A percentile compares a stretch with the other conserved stretches of the same genome.
Evolutionary conservation across 2,329 filamentous ascomycete genomes (phyloP).

Genomic region (Falciphora oryzae): DNA sequence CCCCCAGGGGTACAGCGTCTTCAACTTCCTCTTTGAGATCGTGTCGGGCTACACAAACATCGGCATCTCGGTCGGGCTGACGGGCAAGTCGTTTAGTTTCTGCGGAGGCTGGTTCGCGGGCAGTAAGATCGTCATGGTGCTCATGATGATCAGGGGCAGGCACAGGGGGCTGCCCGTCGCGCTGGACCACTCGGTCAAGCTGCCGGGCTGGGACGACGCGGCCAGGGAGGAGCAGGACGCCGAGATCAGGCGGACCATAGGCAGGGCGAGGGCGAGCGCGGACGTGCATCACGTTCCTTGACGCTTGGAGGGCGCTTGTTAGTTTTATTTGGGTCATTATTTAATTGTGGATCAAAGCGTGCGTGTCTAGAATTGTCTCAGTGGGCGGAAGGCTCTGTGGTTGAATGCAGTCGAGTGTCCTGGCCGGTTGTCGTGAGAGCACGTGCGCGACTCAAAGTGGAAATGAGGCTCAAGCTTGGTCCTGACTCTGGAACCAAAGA

Average conservation of each 20-base stretch:
- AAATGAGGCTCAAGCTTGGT: no score
- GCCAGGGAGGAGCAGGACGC: slow-evolving; percentile 33
- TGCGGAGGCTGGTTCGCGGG: slow-evolving; percentile 45
- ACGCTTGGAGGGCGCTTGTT: no score
- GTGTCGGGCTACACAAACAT: slow-evolving; percentile 54
- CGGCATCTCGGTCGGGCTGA: slow-evolving; percentile 48
- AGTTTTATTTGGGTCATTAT: no score
- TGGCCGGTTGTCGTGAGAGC: no score
- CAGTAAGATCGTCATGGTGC: slow-evolving; percentile 50
- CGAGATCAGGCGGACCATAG: slow-evolving; percentile 30
- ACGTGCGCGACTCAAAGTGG: no score
- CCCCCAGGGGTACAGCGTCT: slow-evolving; percentile 49
- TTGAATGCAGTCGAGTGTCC: no score
- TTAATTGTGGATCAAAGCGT: no score
- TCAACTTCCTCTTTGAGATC: slow-evolving; percentile 55
- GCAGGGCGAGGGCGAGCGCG: not conserved
- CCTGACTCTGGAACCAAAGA: no score
- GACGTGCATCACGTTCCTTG: not conserved
- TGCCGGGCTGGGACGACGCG: slow-evolving; percentile 30
- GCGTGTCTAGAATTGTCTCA: no score
- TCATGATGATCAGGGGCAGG: slow-evolving; percentile 48
- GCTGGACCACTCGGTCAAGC: slow-evolving; percentile 43
- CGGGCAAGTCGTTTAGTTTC: slow-evolving; percentile 42
- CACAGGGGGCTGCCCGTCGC: slow-evolving; percentile 49
- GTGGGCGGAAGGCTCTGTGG: no score